Percentiles rank a stretch among this genome's conserved stretches.
Conservation (phyloP, 257 asterid genomes). For the Datura wrightii region DNA sequence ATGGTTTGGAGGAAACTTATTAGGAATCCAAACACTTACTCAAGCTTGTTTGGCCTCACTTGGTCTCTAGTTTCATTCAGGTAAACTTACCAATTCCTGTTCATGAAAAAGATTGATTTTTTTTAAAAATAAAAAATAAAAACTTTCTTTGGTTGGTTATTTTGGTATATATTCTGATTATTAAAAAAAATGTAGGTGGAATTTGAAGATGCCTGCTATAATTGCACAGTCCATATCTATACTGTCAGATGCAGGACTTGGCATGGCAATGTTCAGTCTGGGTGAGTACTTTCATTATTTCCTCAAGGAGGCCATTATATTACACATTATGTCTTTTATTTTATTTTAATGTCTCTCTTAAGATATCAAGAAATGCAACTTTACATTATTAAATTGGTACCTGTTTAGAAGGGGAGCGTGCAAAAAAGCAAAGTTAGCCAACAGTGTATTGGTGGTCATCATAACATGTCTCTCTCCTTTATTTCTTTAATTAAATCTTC, state of each 20-base stretch:
- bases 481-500: slow-evolving; percentile 36
- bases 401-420: slow-evolving; percentile 48
- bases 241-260: slow-evolving; percentile 98
- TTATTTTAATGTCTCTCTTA: neutral
- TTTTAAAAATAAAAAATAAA: too few relatives aligned
- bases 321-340: neutral
- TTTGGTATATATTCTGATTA: slow-evolving; percentile 2
- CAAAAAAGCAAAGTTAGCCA: slow-evolving; percentile 49
- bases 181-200: slow-evolving; percentile 61
- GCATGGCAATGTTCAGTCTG: slow-evolving; percentile 99
- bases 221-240: slow-evolving; percentile 88
- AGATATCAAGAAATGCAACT: slow-evolving; percentile 22
- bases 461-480: slow-evolving; percentile 47
- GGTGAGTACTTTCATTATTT: slow-evolving; percentile 53
- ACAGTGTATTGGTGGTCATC: slow-evolving; percentile 40
- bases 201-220: slow-evolving; percentile 91
- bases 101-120: neutral
- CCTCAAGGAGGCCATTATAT: neutral
- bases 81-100: slow-evolving; percentile 41
- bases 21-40: slow-evolving; percentile 94
- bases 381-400: slow-evolving; percentile 35
- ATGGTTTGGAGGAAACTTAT: slow-evolving; percentile 99
- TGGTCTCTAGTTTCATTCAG: slow-evolving; percentile 95
- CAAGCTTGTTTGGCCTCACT: slow-evolving; percentile 79
- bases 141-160: neutral